These are phyloP conservation scores for Metschnikowia cerradonensis DNA, from an alignment of 805 yeast genomes.

Conservation along the genomic window DNA sequence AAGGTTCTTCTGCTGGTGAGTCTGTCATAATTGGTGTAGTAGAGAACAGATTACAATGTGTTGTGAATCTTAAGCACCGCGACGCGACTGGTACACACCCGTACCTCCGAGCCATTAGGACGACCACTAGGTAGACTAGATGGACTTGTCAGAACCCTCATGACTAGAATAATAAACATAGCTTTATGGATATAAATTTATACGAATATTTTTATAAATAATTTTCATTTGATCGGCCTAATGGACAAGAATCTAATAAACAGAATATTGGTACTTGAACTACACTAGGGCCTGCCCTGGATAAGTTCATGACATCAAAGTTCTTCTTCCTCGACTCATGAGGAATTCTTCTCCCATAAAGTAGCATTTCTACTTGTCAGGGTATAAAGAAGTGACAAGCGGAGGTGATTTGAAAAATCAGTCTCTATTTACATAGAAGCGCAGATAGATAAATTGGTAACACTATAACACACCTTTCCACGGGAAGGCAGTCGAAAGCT, in stretches of 20 bases:
- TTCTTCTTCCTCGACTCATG: not conserved
- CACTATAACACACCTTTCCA: conserved; percentile 4
- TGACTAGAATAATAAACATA: no score
- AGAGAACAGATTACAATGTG: not conserved
- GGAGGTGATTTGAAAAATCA: not conserved
- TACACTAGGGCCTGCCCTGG: not conserved
- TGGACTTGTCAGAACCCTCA: not conserved
- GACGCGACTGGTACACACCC: not conserved
- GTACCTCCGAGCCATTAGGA: not conserved
- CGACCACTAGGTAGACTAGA: not conserved
- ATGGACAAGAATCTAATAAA: not conserved
- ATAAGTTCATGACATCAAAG: not conserved
- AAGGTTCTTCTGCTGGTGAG: not conserved
- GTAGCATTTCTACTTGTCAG: not conserved
- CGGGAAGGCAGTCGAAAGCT: not conserved
- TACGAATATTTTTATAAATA: no score
- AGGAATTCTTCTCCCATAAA: not conserved
- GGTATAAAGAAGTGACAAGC: not conserved
- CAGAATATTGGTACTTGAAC: not conserved
- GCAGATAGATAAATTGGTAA: conserved; percentile 1
- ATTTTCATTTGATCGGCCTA: no score
- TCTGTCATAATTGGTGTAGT: not conserved
- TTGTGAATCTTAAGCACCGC: not conserved
- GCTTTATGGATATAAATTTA: no score
- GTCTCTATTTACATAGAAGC: not conserved